Evolutionary conservation across 2,329 filamentous ascomycete species (phyloP).

Genomic region (Fusarium foetens): DNA sequence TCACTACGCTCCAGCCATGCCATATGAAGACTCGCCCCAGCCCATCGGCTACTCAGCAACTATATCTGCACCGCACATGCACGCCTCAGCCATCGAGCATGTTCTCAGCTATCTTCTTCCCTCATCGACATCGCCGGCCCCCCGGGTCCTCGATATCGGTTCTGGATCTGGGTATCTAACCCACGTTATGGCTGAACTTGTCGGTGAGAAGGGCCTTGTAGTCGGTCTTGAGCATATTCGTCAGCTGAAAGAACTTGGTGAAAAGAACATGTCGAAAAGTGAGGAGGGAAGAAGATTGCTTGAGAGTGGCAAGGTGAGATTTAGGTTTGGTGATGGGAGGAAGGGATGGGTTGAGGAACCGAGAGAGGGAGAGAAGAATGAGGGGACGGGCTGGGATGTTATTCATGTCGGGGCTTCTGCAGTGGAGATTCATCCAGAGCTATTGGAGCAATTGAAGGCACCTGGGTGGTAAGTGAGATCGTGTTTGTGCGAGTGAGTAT

Average conservation of each 20-base stretch:
- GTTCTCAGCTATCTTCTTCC: constrained; percentile 59
- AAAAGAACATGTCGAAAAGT: constrained; percentile 73
- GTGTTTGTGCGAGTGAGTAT: too few species aligned
- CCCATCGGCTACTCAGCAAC: constrained; percentile 65
- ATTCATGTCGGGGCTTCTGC: constrained; percentile 96
- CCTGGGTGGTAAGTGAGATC: constrained; percentile 71
- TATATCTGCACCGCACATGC: constrained; percentile 71
- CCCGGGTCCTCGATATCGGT: constrained; percentile 77
- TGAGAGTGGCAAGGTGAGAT: constrained; percentile 71
- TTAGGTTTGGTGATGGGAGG: constrained; percentile 79
- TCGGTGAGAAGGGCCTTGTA: constrained; percentile 63
- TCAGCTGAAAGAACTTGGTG: constrained; percentile 70
- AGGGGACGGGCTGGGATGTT: constrained; percentile 78
- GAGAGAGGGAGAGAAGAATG: constrained; percentile 57
- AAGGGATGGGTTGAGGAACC: constrained; percentile 65
- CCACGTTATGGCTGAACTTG: constrained; percentile 84
- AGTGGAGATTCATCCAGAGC: constrained; percentile 72
- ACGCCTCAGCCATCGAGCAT: constrained; percentile 63
- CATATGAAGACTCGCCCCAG: constrained; percentile 74
- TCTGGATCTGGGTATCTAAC: constrained; percentile 86
- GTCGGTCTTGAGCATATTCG: constrained; percentile 81
- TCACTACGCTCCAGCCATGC: constrained; percentile 76
- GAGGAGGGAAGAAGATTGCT: constrained; percentile 68
- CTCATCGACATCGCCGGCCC: constrained; percentile 46
- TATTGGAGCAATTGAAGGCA: constrained; percentile 80